Percentiles rank a stretch among this genome's conserved stretches.
phyloP scores from a whole-genome alignment of 2,329 filamentous ascomycete genomes.

The Arthrobotrys sphaeroides region DNA sequence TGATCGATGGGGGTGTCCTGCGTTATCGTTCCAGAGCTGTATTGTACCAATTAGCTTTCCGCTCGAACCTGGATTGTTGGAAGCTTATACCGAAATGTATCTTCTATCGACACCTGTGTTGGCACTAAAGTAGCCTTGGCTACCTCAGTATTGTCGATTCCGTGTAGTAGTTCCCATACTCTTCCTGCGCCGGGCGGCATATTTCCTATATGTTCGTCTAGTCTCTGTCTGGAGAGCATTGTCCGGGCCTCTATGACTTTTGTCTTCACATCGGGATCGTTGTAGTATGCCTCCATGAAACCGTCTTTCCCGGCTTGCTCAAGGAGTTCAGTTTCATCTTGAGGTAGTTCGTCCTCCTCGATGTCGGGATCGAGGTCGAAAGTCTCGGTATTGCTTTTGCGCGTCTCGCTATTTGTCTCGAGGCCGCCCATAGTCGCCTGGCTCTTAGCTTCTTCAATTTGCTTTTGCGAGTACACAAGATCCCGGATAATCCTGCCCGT shows the following conservation, averaged over 20 bases:
- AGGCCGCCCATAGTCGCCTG: conserved; percentile 48
- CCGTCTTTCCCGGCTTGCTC: conserved; percentile 33
- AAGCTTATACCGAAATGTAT: conserved; percentile 74
- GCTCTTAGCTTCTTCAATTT: conserved; percentile 8
- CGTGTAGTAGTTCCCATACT: conserved; percentile 82
- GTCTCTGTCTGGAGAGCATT: conserved; percentile 25
- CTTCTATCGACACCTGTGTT: conserved; percentile 91
- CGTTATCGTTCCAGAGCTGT: conserved; percentile 67
- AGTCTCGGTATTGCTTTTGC: conserved; percentile 59
- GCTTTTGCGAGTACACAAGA: conserved; percentile 65
- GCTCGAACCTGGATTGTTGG: conserved; percentile 70
- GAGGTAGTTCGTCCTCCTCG: conserved; percentile 56
- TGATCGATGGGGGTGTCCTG: conserved; percentile 65
- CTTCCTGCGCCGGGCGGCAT: conserved; percentile 70
- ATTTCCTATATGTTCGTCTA: conserved; percentile 68
- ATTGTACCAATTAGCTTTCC: conserved; percentile 64
- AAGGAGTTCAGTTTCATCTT: conserved; percentile 20
- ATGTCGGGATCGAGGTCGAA: conserved; percentile 71
- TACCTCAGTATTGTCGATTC: conserved; percentile 79
- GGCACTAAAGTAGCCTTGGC: conserved; percentile 76
- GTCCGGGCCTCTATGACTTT: conserved; percentile 45
- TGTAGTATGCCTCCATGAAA: conserved; percentile 47
- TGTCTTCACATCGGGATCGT: conserved; percentile 36
- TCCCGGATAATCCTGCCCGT: conserved; percentile 74
- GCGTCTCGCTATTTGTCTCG: conserved; percentile 58